Evolutionary conservation across 805 yeast genomes (phyloP).

Genomic region (Candida nemodendra): DNA sequence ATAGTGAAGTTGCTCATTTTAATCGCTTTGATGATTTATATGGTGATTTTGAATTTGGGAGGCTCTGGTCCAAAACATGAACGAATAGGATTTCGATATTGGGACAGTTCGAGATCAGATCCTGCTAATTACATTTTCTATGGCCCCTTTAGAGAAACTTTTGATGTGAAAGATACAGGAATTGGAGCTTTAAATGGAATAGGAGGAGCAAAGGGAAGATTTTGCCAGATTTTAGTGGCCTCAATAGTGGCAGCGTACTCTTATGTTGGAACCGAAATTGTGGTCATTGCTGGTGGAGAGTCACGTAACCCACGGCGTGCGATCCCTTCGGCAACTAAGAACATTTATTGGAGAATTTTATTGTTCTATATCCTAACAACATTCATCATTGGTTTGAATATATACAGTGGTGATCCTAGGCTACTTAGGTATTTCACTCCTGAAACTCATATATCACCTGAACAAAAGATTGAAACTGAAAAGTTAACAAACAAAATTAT

Average conservation of each 20-base stretch:
- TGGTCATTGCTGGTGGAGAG: conserved; percentile 82
- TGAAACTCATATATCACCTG: conserved; percentile 21
- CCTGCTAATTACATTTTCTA: conserved; percentile 47
- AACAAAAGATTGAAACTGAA: conserved; percentile 6
- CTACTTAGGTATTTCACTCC: conserved; percentile 53
- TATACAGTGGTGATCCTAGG: conserved; percentile 78
- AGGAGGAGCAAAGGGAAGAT: conserved; percentile 58
- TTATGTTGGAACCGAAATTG: conserved; percentile 79
- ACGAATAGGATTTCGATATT: conserved; percentile 64
- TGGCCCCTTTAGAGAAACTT: conserved; percentile 75
- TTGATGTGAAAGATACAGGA: conserved; percentile 63
- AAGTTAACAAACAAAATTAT: conserved; percentile 20
- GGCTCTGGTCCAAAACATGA: conserved; percentile 43
- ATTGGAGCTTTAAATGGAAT: conserved; percentile 53
- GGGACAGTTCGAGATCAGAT: conserved; percentile 57
- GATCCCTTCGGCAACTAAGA: conserved; percentile 71
- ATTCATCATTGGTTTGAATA: conserved; percentile 66
- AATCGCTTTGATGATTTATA: conserved; percentile 54
- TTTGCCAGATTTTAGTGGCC: conserved; percentile 60
- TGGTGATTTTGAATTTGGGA: conserved; percentile 66
- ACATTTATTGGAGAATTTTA: conserved; percentile 70
- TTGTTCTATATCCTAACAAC: conserved; percentile 64
- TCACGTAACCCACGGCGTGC: conserved; percentile 78
- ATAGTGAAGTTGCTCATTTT: conserved; percentile 54
- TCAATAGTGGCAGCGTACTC: conserved; percentile 68